Conservation (phyloP, 2,329 filamentous ascomycete genomes). For the Pleoardoris graminearum region DNA sequence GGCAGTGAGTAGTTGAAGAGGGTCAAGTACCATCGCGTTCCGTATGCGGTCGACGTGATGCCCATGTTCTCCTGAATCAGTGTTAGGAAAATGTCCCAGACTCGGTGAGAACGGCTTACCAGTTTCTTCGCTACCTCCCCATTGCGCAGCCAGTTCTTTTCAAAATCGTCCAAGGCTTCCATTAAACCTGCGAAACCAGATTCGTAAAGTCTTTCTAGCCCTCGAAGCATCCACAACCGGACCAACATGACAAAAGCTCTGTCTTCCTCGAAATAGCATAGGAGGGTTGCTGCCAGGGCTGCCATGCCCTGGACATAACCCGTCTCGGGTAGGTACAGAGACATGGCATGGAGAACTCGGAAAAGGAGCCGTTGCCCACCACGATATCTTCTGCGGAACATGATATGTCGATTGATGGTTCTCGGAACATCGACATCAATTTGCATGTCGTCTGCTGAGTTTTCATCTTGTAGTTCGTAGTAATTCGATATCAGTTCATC, state of each 20-base stretch:
- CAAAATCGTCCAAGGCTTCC: constrained; percentile 81
- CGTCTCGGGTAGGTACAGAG: constrained; percentile 85
- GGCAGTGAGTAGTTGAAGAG: constrained; percentile 97
- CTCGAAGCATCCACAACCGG: constrained; percentile 87
- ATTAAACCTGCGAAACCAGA: constrained; percentile 85
- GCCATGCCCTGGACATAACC: constrained; percentile 99
- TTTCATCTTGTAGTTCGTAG: constrained; percentile 70
- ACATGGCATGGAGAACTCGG: constrained; percentile 87
- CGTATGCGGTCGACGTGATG: constrained; percentile 90
- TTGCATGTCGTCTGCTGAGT: constrained; percentile 89
- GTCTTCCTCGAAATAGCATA: constrained; percentile 98
- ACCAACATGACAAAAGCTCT: constrained; percentile 94
- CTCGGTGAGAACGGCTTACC: constrained; percentile 54
- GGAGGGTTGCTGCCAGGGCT: constrained; percentile 82
- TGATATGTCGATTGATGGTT: constrained; percentile 93
- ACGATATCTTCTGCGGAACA: constrained; percentile 90
- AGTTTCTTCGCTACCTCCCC: constrained; percentile 81
- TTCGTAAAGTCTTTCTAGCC: constrained; percentile 81
- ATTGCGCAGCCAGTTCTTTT: constrained; percentile 76
- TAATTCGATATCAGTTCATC: constrained; percentile 72
- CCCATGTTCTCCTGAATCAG: constrained; percentile 66
- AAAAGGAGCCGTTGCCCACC: constrained; percentile 92
- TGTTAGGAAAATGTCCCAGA: constrained; percentile 18
- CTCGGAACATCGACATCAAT: constrained; percentile 96
- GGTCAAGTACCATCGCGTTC: constrained; percentile 95